A percentile compares a stretch with the other conserved stretches of the same genome.
These are phyloP conservation scores for Phytophthora pseudosyringae DNA, from an alignment of 352 stramenopile species.

Conservation along the genomic window DNA sequence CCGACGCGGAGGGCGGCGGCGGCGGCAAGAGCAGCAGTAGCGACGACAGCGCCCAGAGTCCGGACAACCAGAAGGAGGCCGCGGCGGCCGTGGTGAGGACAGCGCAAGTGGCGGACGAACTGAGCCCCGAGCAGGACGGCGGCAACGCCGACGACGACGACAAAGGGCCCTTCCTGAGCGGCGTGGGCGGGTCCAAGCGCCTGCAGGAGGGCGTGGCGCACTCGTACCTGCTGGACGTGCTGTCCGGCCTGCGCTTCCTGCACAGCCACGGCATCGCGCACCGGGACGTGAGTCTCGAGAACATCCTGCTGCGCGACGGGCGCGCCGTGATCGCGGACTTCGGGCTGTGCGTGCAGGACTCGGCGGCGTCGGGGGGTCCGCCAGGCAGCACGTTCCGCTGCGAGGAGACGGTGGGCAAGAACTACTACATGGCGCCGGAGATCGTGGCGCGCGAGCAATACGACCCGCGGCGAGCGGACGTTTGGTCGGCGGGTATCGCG, in stretches of 20 bases:
- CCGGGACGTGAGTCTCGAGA: slow-evolving; percentile 97
- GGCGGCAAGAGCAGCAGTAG: slow-evolving; percentile 12
- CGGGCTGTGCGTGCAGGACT: slow-evolving; percentile 68
- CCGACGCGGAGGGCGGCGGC: background rate
- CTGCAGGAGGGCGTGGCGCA: slow-evolving; percentile 57
- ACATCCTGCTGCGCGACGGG: slow-evolving; percentile 90
- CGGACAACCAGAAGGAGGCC: slow-evolving; percentile 21
- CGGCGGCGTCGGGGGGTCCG: background rate
- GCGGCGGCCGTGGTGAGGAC: background rate
- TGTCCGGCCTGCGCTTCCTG: slow-evolving; percentile 68
- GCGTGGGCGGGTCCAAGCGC: slow-evolving; percentile 33
- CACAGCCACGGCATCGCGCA: slow-evolving; percentile 85
- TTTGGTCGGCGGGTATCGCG: slow-evolving; percentile 94
- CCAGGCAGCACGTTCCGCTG: slow-evolving; percentile 45
- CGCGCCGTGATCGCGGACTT: slow-evolving; percentile 75
- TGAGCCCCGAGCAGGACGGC: slow-evolving; percentile 9
- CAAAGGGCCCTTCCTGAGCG: slow-evolving; percentile 24
- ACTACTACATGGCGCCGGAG: slow-evolving; percentile 98
- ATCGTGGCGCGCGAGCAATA: slow-evolving; percentile 85
- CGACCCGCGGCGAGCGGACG: slow-evolving; percentile 93
- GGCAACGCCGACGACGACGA: background rate
- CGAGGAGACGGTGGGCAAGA: slow-evolving; percentile 87
- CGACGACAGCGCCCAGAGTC: background rate
- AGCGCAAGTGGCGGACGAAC: slow-evolving; percentile 1
- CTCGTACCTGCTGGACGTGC: slow-evolving; percentile 72